These are phyloP conservation scores for Colletotrichum scovillei DNA, from an alignment of 2,329 filamentous ascomycete genomes.

Conservation along the genomic window DNA sequence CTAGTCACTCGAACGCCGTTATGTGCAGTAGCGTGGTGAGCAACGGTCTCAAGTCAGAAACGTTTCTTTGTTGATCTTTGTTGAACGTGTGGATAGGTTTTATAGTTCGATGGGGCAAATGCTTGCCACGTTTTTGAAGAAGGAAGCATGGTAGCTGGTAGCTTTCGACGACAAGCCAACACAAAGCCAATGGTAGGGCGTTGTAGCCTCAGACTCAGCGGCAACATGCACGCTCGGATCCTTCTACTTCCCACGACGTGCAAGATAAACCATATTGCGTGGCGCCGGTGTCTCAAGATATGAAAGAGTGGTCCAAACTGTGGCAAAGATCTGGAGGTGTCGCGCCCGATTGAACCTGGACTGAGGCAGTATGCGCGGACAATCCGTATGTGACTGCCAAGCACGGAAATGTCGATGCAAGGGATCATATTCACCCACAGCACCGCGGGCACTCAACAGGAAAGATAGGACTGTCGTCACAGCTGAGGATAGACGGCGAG, in stretches of 20 bases:
- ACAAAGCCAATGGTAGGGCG: not conserved
- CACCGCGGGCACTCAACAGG: no score
- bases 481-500: not conserved
- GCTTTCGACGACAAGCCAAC: not conserved
- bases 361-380: not conserved
- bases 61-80: constrained; percentile 17
- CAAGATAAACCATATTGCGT: not conserved
- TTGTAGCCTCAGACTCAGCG: not conserved
- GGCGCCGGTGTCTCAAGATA: constrained; percentile 8
- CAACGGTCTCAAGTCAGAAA: constrained; percentile 21
- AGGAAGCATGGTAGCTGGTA: constrained; percentile 7
- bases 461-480: no score
- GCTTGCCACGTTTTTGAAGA: constrained; percentile 7
- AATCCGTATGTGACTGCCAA: no score
- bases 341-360: not conserved
- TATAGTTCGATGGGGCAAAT: not conserved
- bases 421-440: no score
- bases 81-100: not conserved
- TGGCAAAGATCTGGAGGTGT: not conserved
- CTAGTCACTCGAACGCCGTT: not conserved
- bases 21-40: not conserved
- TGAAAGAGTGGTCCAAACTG: not conserved
- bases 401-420: no score
- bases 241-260: not conserved
- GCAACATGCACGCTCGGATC: constrained; percentile 21